Percentiles rank a stretch among this genome's conserved stretches.
Conservation (phyloP, 768 basidiomycete species). For the Termitomyces sp. region DNA sequence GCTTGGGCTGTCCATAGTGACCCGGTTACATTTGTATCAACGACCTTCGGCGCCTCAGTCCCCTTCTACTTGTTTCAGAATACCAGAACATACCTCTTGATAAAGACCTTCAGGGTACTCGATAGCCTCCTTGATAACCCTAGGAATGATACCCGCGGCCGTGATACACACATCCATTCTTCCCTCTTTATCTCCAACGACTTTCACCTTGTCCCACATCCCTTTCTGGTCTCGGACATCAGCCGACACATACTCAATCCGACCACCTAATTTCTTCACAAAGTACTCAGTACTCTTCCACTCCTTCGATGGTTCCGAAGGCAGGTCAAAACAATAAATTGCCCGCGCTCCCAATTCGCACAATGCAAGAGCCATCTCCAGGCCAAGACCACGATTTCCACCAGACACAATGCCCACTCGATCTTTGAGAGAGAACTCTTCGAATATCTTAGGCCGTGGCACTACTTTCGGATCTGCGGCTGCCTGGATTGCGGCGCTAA, state of each 20-base stretch:
- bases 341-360: constrained; percentile 65
- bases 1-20: constrained; percentile 61
- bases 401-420: constrained; percentile 56
- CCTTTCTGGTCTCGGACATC: constrained; percentile 60
- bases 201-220: constrained; percentile 49
- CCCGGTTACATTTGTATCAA: constrained; percentile 62
- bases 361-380: constrained; percentile 73
- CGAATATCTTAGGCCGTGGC: constrained; percentile 45
- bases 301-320: no score
- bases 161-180: no score
- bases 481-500: constrained; percentile 49
- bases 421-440: constrained; percentile 50
- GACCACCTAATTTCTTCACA: constrained; percentile 34
- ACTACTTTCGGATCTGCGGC: no score
- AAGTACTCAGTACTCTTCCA: constrained; percentile 49
- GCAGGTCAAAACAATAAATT: constrained; percentile 67
- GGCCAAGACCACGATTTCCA: no score
- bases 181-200: constrained; percentile 59
- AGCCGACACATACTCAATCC: constrained; percentile 53
- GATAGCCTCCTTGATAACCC: constrained; percentile 46
- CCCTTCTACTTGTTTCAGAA: neutral
- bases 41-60: constrained; percentile 34
- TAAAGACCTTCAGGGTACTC: constrained; percentile 60
- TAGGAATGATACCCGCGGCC: constrained; percentile 64
- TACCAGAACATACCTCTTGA: constrained; percentile 31